Conservation (phyloP, 441 rosid genomes). For the Euphorbia corollata region DNA sequence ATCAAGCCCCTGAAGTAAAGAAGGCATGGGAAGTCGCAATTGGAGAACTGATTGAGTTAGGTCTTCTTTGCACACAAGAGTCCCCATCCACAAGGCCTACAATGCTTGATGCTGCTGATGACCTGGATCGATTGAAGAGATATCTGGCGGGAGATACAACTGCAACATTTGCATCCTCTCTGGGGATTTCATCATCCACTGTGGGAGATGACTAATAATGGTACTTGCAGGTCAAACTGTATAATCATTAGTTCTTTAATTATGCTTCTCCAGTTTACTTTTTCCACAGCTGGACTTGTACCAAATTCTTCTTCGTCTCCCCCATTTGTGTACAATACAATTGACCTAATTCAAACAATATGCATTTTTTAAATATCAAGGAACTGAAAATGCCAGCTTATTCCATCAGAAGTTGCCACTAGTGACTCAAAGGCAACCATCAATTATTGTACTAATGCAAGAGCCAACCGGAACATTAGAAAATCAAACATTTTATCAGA, state of each 20-base stretch:
- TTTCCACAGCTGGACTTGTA: no score
- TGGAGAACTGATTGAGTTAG: conserved; percentile 42
- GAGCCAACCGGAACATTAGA: neutral
- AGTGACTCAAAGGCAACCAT: no score
- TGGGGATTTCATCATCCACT: conserved; percentile 46
- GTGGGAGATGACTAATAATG: conserved; percentile 27
- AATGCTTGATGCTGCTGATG: conserved; percentile 55
- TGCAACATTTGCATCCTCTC: conserved; percentile 42
- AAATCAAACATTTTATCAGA: no score
- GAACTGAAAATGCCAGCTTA: no score
- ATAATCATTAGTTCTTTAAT: neutral
- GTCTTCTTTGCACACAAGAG: conserved; percentile 52
- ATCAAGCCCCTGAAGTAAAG: conserved; percentile 35
- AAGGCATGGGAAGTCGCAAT: conserved; percentile 50
- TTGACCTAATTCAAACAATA: neutral
- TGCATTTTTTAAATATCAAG: neutral
- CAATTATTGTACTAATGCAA: neutral
- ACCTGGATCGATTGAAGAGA: conserved; percentile 46
- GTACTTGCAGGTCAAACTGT: no score
- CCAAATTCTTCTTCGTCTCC: no score
- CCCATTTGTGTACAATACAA: neutral
- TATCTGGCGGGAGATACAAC: conserved; percentile 43
- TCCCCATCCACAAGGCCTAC: conserved; percentile 47
- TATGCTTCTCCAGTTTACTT: neutral
- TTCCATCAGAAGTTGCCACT: neutral